Conservation (phyloP, 805 yeast species). For the Zygosaccharomyces pseudorouxii region DNA sequence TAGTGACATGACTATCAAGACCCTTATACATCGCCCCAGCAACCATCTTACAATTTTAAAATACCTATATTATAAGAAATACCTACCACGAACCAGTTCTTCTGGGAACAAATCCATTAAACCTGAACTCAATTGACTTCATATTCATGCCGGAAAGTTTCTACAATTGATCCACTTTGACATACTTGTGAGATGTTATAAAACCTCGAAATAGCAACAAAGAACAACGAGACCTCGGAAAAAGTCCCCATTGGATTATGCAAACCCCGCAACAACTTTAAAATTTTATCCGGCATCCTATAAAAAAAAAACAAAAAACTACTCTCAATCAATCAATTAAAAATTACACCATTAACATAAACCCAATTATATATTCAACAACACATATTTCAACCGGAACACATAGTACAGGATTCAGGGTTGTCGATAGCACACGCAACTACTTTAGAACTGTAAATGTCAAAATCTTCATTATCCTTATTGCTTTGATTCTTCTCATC, state of each 20-base stretch:
- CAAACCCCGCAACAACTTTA: background rate
- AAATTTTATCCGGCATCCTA: background rate
- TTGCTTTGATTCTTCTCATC: constrained; percentile 21
- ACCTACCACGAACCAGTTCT: background rate
- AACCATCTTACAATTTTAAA: background rate
- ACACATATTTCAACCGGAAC: constrained; percentile 68
- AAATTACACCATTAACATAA: constrained; percentile 6
- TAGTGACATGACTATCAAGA: background rate
- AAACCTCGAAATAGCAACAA: background rate
- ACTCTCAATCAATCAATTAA: background rate
- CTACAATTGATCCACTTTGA: background rate
- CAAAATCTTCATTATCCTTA: constrained; percentile 41
- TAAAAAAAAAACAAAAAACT: too few relatives aligned
- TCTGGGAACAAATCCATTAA: background rate
- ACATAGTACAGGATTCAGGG: constrained; percentile 98
- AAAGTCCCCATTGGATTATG: background rate
- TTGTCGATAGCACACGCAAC: constrained; percentile 95
- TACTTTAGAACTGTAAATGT: constrained; percentile 87
- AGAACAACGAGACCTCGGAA: background rate
- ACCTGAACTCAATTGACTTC: background rate
- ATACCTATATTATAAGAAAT: background rate
- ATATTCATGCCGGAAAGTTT: background rate
- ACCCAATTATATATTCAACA: constrained; percentile 3
- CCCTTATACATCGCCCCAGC: background rate
- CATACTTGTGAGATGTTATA: background rate